Conservation (phyloP, 305 asterid species). For the Solanum aculeatissimum region DNA sequence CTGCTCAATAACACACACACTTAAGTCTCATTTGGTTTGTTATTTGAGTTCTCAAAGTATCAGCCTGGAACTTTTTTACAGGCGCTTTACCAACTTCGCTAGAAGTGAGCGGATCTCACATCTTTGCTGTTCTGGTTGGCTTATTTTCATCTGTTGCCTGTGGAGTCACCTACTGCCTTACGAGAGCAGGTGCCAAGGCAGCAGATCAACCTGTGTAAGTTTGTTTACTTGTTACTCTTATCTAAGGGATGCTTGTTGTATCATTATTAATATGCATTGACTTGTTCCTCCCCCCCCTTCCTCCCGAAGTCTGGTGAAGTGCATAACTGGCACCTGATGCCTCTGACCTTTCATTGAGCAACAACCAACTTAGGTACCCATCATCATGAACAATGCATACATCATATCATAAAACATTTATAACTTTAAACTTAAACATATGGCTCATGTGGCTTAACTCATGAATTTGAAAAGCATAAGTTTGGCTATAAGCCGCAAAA, state of each 20-base stretch:
- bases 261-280: background rate
- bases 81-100: conserved; percentile 5
- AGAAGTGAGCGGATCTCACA: conserved; percentile 7
- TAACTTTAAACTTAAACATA: background rate
- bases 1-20: background rate
- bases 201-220: conserved; percentile 36
- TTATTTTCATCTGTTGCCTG: conserved; percentile 20
- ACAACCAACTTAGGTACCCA: background rate
- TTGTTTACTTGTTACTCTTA: background rate
- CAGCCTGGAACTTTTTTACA: background rate
- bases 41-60: background rate
- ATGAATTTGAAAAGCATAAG: background rate
- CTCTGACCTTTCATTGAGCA: background rate
- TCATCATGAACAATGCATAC: background rate
- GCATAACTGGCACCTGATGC: background rate
- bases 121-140: conserved; percentile 19
- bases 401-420: background rate
- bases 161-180: conserved; percentile 29
- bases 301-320: background rate
- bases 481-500: background rate
- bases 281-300: background rate
- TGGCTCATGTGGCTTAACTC: background rate
- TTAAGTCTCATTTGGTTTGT: background rate
- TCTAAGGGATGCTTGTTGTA: background rate
- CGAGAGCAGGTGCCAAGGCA: conserved; percentile 33